Evolutionary conservation across 495 filamentous ascomycete genomes (phyloP).

Genomic region (Podospora anserina): DNA sequence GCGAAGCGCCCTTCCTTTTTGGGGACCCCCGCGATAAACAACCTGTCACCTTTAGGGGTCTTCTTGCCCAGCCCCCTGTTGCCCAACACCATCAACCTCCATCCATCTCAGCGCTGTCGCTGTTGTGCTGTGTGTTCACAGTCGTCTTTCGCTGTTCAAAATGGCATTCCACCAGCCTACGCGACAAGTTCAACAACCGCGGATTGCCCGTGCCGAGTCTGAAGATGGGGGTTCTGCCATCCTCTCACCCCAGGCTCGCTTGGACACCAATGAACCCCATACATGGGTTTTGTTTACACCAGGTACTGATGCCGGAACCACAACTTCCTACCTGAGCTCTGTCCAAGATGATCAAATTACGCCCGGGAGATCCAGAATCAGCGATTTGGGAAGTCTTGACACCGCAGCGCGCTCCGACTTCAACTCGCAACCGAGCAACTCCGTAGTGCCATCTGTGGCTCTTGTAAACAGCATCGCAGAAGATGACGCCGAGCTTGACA

Average conservation of each 20-base stretch:
- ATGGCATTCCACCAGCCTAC: constrained; percentile 88
- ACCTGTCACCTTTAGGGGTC: constrained; percentile 2
- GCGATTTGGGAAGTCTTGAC: constrained; percentile 80
- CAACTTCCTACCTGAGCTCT: constrained; percentile 67
- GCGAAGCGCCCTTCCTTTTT: constrained; percentile 11
- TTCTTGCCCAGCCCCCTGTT: not conserved
- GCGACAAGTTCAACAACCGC: constrained; percentile 54
- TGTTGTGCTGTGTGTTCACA: constrained; percentile 12
- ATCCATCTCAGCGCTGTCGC: not conserved
- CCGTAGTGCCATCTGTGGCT: constrained; percentile 42
- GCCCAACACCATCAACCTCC: not conserved
- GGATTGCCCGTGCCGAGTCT: constrained; percentile 40
- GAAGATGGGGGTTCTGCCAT: constrained; percentile 46
- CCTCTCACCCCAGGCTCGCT: constrained; percentile 39
- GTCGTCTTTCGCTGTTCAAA: not conserved
- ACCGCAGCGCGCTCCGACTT: constrained; percentile 55
- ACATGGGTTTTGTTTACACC: constrained; percentile 98
- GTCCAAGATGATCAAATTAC: constrained; percentile 69
- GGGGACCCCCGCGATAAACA: constrained; percentile 11
- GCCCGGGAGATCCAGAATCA: constrained; percentile 68
- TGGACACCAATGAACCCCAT: constrained; percentile 63
- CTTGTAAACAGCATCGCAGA: constrained; percentile 57
- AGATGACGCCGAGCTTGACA: constrained; percentile 79
- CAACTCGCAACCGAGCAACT: constrained; percentile 39
- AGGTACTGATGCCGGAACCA: constrained; percentile 57